Conservation (phyloP, 1,139 yeast genomes). For the Hanseniaspora uvarum region DNA sequence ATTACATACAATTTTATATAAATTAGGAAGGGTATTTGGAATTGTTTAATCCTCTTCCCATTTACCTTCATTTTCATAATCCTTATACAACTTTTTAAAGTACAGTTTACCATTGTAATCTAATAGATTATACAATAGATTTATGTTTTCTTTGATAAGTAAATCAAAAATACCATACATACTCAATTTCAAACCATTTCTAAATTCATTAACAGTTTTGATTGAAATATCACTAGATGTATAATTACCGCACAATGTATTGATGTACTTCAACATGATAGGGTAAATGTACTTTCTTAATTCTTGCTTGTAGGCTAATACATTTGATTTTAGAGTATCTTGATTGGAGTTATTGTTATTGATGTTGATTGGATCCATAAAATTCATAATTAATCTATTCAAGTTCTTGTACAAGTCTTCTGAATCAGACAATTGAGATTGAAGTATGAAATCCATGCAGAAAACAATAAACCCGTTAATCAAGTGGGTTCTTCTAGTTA, state of each 20-base stretch:
- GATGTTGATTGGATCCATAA: constrained; percentile 57
- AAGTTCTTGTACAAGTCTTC: constrained; percentile 37
- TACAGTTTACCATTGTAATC: constrained; percentile 63
- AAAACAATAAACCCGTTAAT: constrained; percentile 41
- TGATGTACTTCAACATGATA: constrained; percentile 48
- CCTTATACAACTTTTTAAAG: constrained; percentile 57
- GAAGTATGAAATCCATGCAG: constrained; percentile 41
- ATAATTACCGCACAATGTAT: constrained; percentile 37
- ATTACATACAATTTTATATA: constrained; percentile 7
- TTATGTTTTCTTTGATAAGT: constrained; percentile 56
- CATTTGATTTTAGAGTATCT: constrained; percentile 43
- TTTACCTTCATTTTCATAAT: constrained; percentile 68
- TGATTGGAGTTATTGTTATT: constrained; percentile 25
- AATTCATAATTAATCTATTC: constrained; percentile 50
- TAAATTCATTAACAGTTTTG: constrained; percentile 41
- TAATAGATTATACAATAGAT: constrained; percentile 53
- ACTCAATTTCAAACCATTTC: constrained; percentile 46
- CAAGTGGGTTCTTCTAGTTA: constrained; percentile 64
- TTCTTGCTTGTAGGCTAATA: constrained; percentile 46
- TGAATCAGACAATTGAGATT: constrained; percentile 21
- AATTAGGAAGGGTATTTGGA: constrained; percentile 1
- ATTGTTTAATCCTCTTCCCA: constrained; percentile 53
- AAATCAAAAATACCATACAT: constrained; percentile 59
- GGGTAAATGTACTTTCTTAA: constrained; percentile 56
- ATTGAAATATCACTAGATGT: constrained; percentile 24